Conservation (phyloP, 768 basidiomycete genomes). For the Calocera viscosa region DNA sequence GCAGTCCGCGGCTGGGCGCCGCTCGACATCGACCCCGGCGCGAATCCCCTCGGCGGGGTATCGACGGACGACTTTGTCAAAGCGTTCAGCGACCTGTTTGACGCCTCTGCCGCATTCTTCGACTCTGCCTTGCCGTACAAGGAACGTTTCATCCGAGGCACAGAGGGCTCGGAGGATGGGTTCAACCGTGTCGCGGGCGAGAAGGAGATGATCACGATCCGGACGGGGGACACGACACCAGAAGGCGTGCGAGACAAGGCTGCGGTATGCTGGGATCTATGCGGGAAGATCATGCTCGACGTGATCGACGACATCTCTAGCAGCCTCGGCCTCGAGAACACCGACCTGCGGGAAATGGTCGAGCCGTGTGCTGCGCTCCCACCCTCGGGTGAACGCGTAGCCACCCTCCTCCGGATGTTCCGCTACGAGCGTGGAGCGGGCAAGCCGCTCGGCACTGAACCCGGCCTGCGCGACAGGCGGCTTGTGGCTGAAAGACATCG, state of each 20-base stretch:
- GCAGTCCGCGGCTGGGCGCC: conserved; percentile 1
- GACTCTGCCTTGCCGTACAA: not conserved
- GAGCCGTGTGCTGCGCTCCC: conserved; percentile 12
- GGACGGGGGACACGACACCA: conserved; percentile 12
- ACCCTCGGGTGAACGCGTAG: conserved; percentile 8
- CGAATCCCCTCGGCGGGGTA: not conserved
- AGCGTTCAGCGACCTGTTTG: not conserved
- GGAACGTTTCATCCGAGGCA: not conserved
- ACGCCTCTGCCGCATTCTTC: not conserved
- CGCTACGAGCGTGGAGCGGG: conserved; percentile 15
- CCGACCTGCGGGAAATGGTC: conserved; percentile 10
- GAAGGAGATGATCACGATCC: conserved; percentile 17
- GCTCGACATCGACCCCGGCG: not conserved
- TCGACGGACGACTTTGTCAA: not conserved
- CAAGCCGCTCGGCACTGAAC: not conserved
- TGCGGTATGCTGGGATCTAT: conserved; percentile 10
- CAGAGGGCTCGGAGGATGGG: conserved; percentile 17
- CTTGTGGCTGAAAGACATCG: conserved; percentile 17
- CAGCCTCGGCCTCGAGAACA: conserved; percentile 11
- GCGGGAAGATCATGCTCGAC: conserved; percentile 14
- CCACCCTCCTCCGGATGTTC: conserved; percentile 18
- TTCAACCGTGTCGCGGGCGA: conserved; percentile 16
- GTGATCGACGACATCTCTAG: conserved; percentile 13
- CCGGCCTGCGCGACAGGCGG: conserved; percentile 10
- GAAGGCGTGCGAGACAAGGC: conserved; percentile 4